Conservation (phyloP, 805 yeast genomes). For the Kuraishia borneana region DNA sequence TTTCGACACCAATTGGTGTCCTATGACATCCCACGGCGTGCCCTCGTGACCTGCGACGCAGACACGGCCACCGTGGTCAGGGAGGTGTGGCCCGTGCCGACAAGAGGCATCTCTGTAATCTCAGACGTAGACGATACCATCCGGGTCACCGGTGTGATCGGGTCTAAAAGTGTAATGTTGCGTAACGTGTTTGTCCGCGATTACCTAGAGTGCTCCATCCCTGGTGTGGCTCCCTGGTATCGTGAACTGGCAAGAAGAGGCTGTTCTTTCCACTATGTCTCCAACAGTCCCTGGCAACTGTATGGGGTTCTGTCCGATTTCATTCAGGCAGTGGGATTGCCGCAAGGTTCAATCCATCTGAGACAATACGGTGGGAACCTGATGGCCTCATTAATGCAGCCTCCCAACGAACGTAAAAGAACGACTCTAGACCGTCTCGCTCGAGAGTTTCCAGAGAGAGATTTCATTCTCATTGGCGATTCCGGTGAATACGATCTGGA, state of each 20-base stretch:
- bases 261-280: slow-evolving; percentile 73
- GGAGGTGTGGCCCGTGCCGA: slow-evolving; percentile 27
- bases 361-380: slow-evolving; percentile 82
- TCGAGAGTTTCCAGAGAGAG: slow-evolving; percentile 64
- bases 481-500: slow-evolving; percentile 94
- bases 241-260: slow-evolving; percentile 28
- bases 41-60: slow-evolving; percentile 41
- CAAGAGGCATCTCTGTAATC: slow-evolving; percentile 57
- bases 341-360: slow-evolving; percentile 74
- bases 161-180: slow-evolving; percentile 76
- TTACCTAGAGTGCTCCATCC: slow-evolving; percentile 56
- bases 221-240: slow-evolving; percentile 70
- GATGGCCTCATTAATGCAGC: slow-evolving; percentile 73
- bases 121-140: slow-evolving; percentile 95
- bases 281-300: slow-evolving; percentile 92
- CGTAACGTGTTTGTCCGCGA: slow-evolving; percentile 65
- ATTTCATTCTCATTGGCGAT: slow-evolving; percentile 83
- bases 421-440: slow-evolving; percentile 51
- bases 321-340: slow-evolving; percentile 45
- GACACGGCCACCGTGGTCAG: slow-evolving; percentile 35
- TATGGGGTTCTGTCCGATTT: slow-evolving; percentile 50
- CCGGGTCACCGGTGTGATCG: slow-evolving; percentile 80
- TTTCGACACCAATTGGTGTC: slow-evolving; percentile 44
- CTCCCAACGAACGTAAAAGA: slow-evolving; percentile 73
- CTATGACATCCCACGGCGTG: slow-evolving; percentile 47